Evolutionary conservation across 768 basidiomycete genomes (phyloP), one percentile per base, ranked within the genome.

Genomic region (Sarcomyxa edulis): DNA sequence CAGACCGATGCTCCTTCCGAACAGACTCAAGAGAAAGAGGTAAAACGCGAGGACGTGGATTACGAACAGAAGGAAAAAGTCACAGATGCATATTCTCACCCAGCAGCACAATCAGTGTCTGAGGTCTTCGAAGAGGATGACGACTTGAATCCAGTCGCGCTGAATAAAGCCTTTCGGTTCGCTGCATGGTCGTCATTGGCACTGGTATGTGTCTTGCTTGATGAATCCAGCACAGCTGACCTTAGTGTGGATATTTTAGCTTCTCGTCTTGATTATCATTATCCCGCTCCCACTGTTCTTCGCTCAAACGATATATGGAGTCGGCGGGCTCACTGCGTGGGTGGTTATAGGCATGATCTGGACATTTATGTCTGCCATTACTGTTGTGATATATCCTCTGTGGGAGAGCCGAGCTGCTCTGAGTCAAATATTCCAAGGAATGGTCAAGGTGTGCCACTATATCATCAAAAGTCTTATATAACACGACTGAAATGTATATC

Each of bases 201-300:
- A 16, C 62, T 91, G 48, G 86, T 88, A 43, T 26, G 77, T 54
- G 16, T 29, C 18, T 28, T 5, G 12, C 10, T 19, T 15, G 28
- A 34, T 22, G 25, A 37, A 11, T 36, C 40, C 21, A 30, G n/a
- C 33, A 11, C 40, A 34, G 11, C 35, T 28, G 16, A n/a, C 30
- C 20, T n/a, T 34, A 28, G 30, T 32, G 16, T 26, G 5, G 12
- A 18, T n/a, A n/a, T 11, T 33, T 9, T 48, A 78, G 82, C 69
- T 76, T 35, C 32, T 83, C 20, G 52, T 88, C 5, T 62, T 89
- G 50, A 70, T 89, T 48, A 61, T 91, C 48, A 37, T 90, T 39
- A 77, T 96, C 37, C 94, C 92, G 0, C 60, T 96, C 2, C 91
- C 91, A 2, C 68, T 94, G 6, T 95, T 95, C 69, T 87, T 85